Percentiles rank a stretch among this genome's conserved stretches.
These are phyloP conservation scores for Dicorynia guianensis DNA, from an alignment of 306 rosid species.

Conservation along the genomic window DNA sequence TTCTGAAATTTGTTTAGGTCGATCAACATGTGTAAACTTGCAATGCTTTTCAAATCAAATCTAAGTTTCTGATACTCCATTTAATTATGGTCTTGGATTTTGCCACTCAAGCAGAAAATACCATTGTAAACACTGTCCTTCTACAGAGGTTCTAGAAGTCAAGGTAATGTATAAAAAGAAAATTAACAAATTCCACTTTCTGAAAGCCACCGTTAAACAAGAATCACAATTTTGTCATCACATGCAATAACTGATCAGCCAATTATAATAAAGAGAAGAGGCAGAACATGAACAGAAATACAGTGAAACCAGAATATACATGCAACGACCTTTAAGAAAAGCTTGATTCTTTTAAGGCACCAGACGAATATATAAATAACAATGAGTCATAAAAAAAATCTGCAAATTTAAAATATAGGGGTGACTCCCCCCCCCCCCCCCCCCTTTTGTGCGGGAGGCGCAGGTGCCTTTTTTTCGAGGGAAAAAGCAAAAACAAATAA, in stretches of 20 bases:
- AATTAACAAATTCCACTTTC: background rate
- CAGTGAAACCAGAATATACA: too few species aligned
- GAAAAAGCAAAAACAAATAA: too few species aligned
- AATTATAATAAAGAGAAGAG: background rate
- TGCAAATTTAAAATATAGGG: too few species aligned
- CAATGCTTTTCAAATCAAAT: conserved; percentile 2
- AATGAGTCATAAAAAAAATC: too few species aligned
- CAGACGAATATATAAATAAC: too few species aligned
- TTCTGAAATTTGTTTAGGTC: background rate
- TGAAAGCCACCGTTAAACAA: background rate
- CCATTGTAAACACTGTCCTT: background rate
- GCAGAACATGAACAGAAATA: too few species aligned
- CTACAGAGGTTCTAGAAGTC: too few species aligned
- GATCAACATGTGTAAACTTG: conserved; percentile 10
- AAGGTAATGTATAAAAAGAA: background rate
- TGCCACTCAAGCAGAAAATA: conserved; percentile 2
- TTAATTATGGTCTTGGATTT: conserved; percentile 7
- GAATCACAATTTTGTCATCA: background rate
- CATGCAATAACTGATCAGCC: background rate
- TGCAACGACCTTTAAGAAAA: too few species aligned
- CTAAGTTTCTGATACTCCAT: conserved; percentile 5
- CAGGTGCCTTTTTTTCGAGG: too few species aligned
- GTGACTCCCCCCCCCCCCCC: too few species aligned
- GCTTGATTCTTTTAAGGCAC: too few species aligned
- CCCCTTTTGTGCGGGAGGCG: too few species aligned